Base-by-base conservation (phyloP, 176 grass and related monocot genomes). In the Tuctoria greenei region DNA sequence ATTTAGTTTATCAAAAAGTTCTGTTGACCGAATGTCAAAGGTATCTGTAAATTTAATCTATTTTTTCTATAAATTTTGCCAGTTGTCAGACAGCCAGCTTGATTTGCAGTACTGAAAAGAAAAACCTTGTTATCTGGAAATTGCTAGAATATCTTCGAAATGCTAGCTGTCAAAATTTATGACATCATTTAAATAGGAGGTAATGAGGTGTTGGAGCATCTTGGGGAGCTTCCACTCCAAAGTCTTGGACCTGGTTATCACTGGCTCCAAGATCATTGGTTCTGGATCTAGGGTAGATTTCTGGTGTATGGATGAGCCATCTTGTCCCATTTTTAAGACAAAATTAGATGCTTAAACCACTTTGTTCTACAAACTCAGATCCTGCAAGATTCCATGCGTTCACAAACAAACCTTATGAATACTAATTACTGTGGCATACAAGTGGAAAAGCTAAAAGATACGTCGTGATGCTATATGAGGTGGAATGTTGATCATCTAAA, bases 1-100 rank as follows among this genome's bases (percentile, higher is more conserved):
- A 88, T 73, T 95, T 88, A 76, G 79, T 50, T 27, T 86, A 95
- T 56, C 79, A 98, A 76, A 82, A 73, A 84, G 65, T 79, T 84
- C 65, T 67, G 52, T 8, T 67, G 84, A 88, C 67, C 62, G 25
- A 47, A 58, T 36, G 26, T 49, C 82, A 68, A 82, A 88, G 91
- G 95, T 90, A 91, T 75, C 10, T 83, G 31, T 28, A 69, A 21
- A 12, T 10, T 35, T 51, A 80, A 65, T 27, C 61, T 61, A 75
- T 47, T 73, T 65, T 31, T 9, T 73, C 67, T 78, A 68, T 73
- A 12, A 42, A n/a, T 5, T 24, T 60, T 21, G 10, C 20, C 44
- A 74, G 55, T 61, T 69, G 7, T 31, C 44, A 5, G 56, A 78
- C 7, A 1, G 42, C 25, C 50, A 40, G 16, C n/a, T 66, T 6